Evolutionary conservation across 192 early-diverging fungal species (phyloP).

Genomic region (Linderina pennispora): DNA sequence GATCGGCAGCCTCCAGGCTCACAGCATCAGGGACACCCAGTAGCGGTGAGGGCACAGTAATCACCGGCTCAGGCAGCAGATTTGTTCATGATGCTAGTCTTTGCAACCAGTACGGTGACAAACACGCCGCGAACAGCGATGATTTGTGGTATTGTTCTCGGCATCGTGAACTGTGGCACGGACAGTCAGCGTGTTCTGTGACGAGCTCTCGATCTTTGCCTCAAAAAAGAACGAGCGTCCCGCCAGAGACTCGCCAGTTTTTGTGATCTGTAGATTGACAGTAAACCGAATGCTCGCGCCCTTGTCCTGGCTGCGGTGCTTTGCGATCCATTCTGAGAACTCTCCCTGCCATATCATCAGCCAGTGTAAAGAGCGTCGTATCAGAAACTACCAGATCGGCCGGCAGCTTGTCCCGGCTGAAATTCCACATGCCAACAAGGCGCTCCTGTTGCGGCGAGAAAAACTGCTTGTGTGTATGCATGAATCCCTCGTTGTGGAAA

Average conservation of each 20-base stretch:
- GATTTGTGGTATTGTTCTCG: conserved; percentile 3
- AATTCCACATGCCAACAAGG: conserved; percentile 17
- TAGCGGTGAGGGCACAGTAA: neutral
- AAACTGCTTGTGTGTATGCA: conserved; percentile 9
- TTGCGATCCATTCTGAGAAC: conserved; percentile 5
- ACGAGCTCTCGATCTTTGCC: neutral
- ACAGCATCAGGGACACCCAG: neutral
- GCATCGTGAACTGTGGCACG: conserved; percentile 20
- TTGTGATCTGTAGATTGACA: conserved; percentile 18
- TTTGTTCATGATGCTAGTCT: neutral
- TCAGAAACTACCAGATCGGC: conserved; percentile 1
- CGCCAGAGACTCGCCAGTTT: neutral
- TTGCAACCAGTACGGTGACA: conserved; percentile 12
- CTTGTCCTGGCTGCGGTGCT: neutral
- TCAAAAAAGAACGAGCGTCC: conserved; percentile 23
- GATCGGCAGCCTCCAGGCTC: neutral
- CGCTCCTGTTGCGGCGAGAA: conserved; percentile 5
- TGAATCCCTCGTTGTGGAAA: neutral
- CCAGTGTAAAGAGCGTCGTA: conserved; percentile 17
- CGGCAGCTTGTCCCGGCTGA: neutral
- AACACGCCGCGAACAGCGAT: conserved; percentile 5
- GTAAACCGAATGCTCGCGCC: conserved; percentile 10
- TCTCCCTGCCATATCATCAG: conserved; percentile 22
- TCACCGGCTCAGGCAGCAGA: neutral
- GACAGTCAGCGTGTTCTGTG: conserved; percentile 6